phyloP scores from a whole-genome alignment of 2,329 filamentous ascomycete species.

The Colletotrichum truncatum region DNA sequence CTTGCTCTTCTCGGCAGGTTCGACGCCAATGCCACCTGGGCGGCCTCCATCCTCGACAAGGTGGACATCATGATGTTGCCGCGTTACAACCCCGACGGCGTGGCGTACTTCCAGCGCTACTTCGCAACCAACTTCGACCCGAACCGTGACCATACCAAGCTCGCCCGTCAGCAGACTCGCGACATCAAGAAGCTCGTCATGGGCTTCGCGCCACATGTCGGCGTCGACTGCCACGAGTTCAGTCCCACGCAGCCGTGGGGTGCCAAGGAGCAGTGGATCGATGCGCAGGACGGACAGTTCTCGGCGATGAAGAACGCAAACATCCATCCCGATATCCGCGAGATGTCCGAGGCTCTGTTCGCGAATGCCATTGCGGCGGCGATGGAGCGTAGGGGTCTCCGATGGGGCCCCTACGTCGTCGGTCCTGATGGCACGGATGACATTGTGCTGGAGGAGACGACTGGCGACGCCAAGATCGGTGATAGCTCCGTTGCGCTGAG shows the following conservation, averaged over 20 bases:
- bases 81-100: constrained; percentile 44
- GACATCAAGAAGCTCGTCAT: constrained; percentile 39
- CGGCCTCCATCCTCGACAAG: constrained; percentile 36
- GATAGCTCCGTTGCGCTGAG: constrained; percentile 40
- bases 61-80: constrained; percentile 41
- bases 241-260: constrained; percentile 32
- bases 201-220: constrained; percentile 40
- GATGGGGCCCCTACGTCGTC: constrained; percentile 41
- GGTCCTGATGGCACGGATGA: constrained; percentile 28
- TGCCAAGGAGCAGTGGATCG: constrained; percentile 34
- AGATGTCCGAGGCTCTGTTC: constrained; percentile 40
- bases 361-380: constrained; percentile 37
- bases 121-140: constrained; percentile 41
- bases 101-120: constrained; percentile 43
- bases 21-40: constrained; percentile 39
- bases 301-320: constrained; percentile 45
- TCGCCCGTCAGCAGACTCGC: constrained; percentile 41
- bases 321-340: constrained; percentile 40
- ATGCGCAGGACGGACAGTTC: constrained; percentile 40
- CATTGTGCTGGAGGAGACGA: constrained; percentile 36
- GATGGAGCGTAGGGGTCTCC: constrained; percentile 38
- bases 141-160: constrained; percentile 44
- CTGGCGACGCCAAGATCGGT: constrained; percentile 40
- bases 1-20: constrained; percentile 42
- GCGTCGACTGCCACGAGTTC: constrained; percentile 45